Percentiles rank a stretch among this genome's conserved stretches.
Evolutionary conservation across 345 rosid genomes (phyloP).

Genomic region (Populus simonii): DNA sequence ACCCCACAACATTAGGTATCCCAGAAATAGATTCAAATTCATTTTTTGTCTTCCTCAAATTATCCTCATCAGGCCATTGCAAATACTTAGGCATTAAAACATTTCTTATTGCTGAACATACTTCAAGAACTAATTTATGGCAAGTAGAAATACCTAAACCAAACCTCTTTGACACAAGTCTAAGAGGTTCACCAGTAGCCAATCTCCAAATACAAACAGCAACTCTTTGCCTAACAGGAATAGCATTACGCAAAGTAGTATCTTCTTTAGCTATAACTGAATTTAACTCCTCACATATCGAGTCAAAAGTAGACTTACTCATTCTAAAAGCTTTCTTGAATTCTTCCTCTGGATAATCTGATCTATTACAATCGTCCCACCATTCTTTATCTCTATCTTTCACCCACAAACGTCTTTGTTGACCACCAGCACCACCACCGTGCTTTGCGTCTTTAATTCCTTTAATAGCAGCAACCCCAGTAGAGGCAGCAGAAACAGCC

Average conservation of each 20-base stretch:
- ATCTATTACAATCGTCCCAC: constrained; percentile 89
- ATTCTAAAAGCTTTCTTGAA: constrained; percentile 80
- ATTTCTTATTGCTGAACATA: constrained; percentile 64
- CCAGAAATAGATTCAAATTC: constrained; percentile 52
- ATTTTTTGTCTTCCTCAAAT: constrained; percentile 37
- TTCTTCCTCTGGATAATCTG: constrained; percentile 74
- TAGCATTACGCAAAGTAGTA: constrained; percentile 76
- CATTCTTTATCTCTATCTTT: constrained; percentile 77
- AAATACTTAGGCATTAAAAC: constrained; percentile 75
- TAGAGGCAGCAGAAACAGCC: constrained; percentile 21
- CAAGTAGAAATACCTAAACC: constrained; percentile 84
- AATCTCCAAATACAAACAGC: constrained; percentile 93
- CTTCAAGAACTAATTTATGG: constrained; percentile 73
- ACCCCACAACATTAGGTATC: constrained; percentile 66
- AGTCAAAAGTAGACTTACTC: constrained; percentile 74
- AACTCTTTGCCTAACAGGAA: constrained; percentile 87
- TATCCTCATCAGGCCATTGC: constrained; percentile 77
- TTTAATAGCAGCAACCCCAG: background rate
- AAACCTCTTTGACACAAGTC: constrained; percentile 67
- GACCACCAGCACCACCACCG: constrained; percentile 24
- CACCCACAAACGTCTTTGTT: constrained; percentile 82
- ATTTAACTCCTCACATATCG: constrained; percentile 73
- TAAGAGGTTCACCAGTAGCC: constrained; percentile 73
- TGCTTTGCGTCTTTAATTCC: constrained; percentile 1
- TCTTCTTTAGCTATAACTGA: constrained; percentile 85